Conservation (phyloP, 352 stramenopile species). For the Globisporangium paddicum region DNA sequence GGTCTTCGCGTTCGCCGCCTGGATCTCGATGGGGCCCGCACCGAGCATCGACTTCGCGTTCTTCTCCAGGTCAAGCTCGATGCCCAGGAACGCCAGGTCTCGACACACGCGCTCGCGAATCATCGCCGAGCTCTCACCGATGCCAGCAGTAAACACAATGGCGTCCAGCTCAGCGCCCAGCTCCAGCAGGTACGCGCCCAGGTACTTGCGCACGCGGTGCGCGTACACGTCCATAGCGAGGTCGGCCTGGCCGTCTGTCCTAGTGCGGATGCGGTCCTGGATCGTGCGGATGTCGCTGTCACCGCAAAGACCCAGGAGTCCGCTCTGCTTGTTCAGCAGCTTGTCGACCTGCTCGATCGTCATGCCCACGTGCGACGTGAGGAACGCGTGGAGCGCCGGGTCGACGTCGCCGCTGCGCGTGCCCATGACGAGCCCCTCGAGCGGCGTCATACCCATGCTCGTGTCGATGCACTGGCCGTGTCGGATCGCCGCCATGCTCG, state of each 20-base stretch:
- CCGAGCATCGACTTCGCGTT: constrained; percentile 66
- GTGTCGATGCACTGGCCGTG: constrained; percentile 84
- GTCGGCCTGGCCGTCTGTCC: constrained; percentile 43
- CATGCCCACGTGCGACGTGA: constrained; percentile 65
- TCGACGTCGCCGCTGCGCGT: constrained; percentile 86
- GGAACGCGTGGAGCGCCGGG: constrained; percentile 74
- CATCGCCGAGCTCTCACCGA: constrained; percentile 82
- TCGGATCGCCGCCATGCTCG: constrained; percentile 73
- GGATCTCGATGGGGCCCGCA: constrained; percentile 54
- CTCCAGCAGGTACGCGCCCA: constrained; percentile 77
- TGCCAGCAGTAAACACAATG: constrained; percentile 88
- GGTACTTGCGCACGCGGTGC: constrained; percentile 86
- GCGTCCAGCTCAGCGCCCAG: constrained; percentile 65
- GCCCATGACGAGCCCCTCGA: constrained; percentile 88
- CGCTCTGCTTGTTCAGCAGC: constrained; percentile 90
- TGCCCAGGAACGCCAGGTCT: constrained; percentile 58
- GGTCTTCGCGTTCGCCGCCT: constrained; percentile 36
- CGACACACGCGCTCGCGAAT: constrained; percentile 69
- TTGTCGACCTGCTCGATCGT: constrained; percentile 71
- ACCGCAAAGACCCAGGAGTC: constrained; percentile 73
- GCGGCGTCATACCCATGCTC: constrained; percentile 87
- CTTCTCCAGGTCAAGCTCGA: constrained; percentile 66
- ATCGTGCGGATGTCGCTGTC: constrained; percentile 84
- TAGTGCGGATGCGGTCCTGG: constrained; percentile 47
- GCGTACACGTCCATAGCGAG: constrained; percentile 83